phyloP scores from a whole-genome alignment of 2,329 filamentous ascomycete genomes.

The Xylariaceae sp. region DNA sequence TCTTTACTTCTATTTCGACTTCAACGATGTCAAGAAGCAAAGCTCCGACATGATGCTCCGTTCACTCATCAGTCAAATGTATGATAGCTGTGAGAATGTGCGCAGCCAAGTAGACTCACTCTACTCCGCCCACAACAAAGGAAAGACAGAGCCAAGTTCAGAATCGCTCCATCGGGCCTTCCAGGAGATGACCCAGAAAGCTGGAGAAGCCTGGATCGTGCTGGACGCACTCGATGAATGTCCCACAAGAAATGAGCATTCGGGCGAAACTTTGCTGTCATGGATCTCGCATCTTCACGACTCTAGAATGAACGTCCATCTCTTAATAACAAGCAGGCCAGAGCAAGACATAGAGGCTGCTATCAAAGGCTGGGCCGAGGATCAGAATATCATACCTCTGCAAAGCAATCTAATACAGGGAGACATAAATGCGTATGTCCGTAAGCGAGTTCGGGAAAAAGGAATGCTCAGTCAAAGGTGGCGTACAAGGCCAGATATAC shows the following conservation, averaged over 20 bases:
- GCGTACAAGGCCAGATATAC: slow-evolving; percentile 18
- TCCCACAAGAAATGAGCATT: slow-evolving; percentile 2
- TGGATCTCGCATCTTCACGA: slow-evolving; percentile 12
- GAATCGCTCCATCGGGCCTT: slow-evolving; percentile 1
- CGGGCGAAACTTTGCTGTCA: slow-evolving; percentile 5
- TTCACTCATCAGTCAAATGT: slow-evolving; percentile 36
- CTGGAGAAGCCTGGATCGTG: slow-evolving; percentile 23
- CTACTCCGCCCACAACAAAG: background rate
- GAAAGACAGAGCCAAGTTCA: background rate
- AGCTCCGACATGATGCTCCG: slow-evolving; percentile 31
- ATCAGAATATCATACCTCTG: slow-evolving; percentile 19
- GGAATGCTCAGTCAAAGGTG: slow-evolving; percentile 22
- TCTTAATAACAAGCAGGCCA: slow-evolving; percentile 23
- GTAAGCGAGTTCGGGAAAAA: slow-evolving; percentile 16
- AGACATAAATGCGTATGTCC: slow-evolving; percentile 28
- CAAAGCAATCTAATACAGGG: slow-evolving; percentile 17
- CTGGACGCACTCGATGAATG: slow-evolving; percentile 32
- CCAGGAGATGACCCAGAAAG: slow-evolving; percentile 13
- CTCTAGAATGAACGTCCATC: slow-evolving; percentile 8
- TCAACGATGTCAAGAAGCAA: slow-evolving; percentile 36
- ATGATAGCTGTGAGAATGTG: slow-evolving; percentile 13
- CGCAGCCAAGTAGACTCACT: slow-evolving; percentile 19
- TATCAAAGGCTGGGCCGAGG: slow-evolving; percentile 13
- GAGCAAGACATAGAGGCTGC: slow-evolving; percentile 23
- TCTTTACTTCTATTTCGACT: slow-evolving; percentile 37